Conservation (phyloP, 371 early-diverging fungal species). For the Rhizopus sp. region DNA sequence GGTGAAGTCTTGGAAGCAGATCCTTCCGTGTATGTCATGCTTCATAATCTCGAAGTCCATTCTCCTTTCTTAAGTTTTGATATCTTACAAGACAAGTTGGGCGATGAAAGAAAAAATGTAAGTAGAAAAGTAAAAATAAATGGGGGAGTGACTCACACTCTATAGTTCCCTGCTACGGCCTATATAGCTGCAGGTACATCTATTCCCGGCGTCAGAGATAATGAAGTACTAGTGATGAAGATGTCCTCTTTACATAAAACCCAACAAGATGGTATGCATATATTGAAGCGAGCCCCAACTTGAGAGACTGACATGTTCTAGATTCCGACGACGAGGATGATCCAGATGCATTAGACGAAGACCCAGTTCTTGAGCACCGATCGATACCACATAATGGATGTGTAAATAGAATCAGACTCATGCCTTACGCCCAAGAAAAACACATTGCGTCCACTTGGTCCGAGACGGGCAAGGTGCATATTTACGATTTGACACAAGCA, state of each 20-base stretch:
- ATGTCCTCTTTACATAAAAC: slow-evolving; percentile 90
- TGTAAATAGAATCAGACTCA: slow-evolving; percentile 89
- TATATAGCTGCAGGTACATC: slow-evolving; percentile 96
- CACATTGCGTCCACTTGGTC: slow-evolving; percentile 91
- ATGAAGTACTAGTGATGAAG: slow-evolving; percentile 92
- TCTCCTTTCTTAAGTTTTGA: slow-evolving; percentile 99
- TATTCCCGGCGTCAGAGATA: slow-evolving; percentile 79
- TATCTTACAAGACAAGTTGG: slow-evolving; percentile 83
- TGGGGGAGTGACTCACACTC: neutral
- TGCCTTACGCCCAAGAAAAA: slow-evolving; percentile 60
- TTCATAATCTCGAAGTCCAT: slow-evolving; percentile 87
- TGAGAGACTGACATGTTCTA: slow-evolving; percentile 7
- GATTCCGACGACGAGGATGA: slow-evolving; percentile 78
- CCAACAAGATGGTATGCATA: slow-evolving; percentile 74
- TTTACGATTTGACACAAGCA: slow-evolving; percentile 82
- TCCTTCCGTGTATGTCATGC: slow-evolving; percentile 94
- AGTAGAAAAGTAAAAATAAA: slow-evolving; percentile 15
- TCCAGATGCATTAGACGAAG: slow-evolving; percentile 86
- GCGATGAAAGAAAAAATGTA: slow-evolving; percentile 76
- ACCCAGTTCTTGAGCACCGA: slow-evolving; percentile 87
- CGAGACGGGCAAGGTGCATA: slow-evolving; percentile 91
- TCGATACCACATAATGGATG: slow-evolving; percentile 88
- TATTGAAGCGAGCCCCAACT: neutral
- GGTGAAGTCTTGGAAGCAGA: slow-evolving; percentile 94
- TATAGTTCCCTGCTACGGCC: slow-evolving; percentile 85